Evolutionary conservation across 139 green algal species (phyloP), one percentile per base, ranked within the genome.

Genomic region (Micractinium sp.): DNA sequence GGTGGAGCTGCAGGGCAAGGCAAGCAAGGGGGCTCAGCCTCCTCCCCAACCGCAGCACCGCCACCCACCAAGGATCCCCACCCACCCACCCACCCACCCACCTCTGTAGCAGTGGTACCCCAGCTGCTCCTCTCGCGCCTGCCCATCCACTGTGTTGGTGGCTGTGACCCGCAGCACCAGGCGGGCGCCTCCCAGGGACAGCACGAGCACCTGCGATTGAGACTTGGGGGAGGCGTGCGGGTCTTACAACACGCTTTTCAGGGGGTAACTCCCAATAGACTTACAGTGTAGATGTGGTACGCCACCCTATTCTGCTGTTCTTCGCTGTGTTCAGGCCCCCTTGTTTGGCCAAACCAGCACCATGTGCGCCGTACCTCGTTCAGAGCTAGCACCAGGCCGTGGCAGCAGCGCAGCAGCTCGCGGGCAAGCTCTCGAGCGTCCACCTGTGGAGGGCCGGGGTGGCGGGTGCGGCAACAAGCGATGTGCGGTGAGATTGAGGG

Each of bases 101-200:
- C 92, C 94, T 56, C 94, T 88, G 91, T 91, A 97, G 87, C 94
- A 97, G 87, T 97, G 94, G 90, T 95, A 97, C 0, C 75, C 87
- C 12, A 95, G 35, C 18, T 73, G 81, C 47, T 93, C 91, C 71
- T 93, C 83, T 19, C 67, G 82, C 53, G 92, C 94, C 77, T 92
- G 82, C 19, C 78, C 87, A 33, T 90, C 90, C 2, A 95, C 76
- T 0, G 67, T 95, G 91, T 96, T 89, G 29, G 75, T 61, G 0
- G 35, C 78, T 0, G 82, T 91, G 1, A 96, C 77, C 0, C 93
- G 93, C 39, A 95, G 69, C 63, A 93, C 69, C 67, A 96, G 83
- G 35, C 73, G 60, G 2, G 33, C 41, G 0, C 84, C 85, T 23
- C 76, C n/a, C 74, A 27, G 33, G 12, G 33, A 29, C 35, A 15